These are phyloP conservation scores for Setaria viridis DNA, from an alignment of 202 grass and related monocot species.

Conservation along the genomic window DNA sequence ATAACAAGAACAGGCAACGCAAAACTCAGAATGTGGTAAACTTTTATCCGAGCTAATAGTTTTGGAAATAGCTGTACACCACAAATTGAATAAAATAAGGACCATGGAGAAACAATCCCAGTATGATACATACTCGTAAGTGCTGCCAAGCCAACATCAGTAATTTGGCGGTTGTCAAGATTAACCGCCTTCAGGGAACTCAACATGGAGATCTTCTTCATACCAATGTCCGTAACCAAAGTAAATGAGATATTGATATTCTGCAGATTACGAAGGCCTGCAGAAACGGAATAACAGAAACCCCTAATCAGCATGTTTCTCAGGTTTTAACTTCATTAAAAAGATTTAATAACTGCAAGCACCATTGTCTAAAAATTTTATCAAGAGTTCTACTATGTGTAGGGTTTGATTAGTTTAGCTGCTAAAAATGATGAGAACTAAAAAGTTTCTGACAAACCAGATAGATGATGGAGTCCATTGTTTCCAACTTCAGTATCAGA, in stretches of 20 bases:
- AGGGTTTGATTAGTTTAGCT: background rate
- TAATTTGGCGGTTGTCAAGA: constrained; percentile 88
- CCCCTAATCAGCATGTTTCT: constrained; percentile 13
- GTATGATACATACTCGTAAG: constrained; percentile 67
- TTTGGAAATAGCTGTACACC: background rate
- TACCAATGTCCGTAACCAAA: constrained; percentile 74
- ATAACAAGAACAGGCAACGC: constrained; percentile 25
- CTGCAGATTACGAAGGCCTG: constrained; percentile 78
- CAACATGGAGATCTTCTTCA: constrained; percentile 76
- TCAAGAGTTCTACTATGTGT: background rate
- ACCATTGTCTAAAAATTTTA: background rate
- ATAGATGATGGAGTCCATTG: constrained; percentile 73
- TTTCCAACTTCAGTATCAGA: constrained; percentile 88
- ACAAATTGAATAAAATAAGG: constrained; percentile 3
- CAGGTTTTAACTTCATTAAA: background rate
- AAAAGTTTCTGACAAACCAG: constrained; percentile 54
- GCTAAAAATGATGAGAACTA: background rate
- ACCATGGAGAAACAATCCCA: constrained; percentile 1
- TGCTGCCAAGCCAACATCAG: constrained; percentile 81
- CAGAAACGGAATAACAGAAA: constrained; percentile 1
- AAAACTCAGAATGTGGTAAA: background rate
- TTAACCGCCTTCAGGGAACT: constrained; percentile 79
- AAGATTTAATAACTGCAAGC: background rate
- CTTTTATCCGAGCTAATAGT: background rate
- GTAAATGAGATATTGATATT: constrained; percentile 94